phyloP scores from a whole-genome alignment of 2,329 filamentous ascomycete genomes.

The Neophaeococcomyces aloes region DNA sequence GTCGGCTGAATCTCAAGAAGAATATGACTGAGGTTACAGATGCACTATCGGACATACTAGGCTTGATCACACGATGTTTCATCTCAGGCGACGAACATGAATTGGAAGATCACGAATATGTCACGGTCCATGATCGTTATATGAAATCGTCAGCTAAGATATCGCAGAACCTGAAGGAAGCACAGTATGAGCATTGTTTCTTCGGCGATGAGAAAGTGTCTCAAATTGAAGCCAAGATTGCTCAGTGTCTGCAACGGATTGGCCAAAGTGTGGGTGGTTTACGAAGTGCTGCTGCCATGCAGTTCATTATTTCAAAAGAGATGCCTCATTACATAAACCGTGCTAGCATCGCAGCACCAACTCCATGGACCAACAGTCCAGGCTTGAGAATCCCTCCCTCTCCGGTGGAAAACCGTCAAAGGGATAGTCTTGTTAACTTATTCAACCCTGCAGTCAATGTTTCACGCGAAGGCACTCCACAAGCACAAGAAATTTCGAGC shows the following conservation, averaged over 20 bases:
- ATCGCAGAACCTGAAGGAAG: constrained; percentile 68
- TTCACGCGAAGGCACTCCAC: too few relatives aligned
- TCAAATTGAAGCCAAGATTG: constrained; percentile 64
- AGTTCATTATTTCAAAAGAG: constrained; percentile 74
- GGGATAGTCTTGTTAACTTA: too few relatives aligned
- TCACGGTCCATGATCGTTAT: constrained; percentile 52
- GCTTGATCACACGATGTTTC: constrained; percentile 72
- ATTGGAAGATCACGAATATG: constrained; percentile 55
- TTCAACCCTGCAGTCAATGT: too few relatives aligned
- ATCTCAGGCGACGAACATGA: constrained; percentile 73
- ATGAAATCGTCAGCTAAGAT: constrained; percentile 58
- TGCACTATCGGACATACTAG: constrained; percentile 69
- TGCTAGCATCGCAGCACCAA: too few relatives aligned
- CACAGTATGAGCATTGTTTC: constrained; percentile 80
- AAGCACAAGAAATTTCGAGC: too few relatives aligned
- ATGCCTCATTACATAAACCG: too few relatives aligned
- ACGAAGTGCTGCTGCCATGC: constrained; percentile 76
- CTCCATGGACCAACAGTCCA: too few relatives aligned
- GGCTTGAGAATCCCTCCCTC: too few relatives aligned
- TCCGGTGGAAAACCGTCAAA: too few relatives aligned
- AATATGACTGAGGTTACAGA: constrained; percentile 65
- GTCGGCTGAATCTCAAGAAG: constrained; percentile 59
- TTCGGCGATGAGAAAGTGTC: constrained; percentile 71
- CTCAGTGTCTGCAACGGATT: constrained; percentile 73
- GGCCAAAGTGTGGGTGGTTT: constrained; percentile 84